These are phyloP conservation scores for Aspergillus sp. DNA, from an alignment of 2,329 filamentous ascomycete species.

Conservation along the genomic window DNA sequence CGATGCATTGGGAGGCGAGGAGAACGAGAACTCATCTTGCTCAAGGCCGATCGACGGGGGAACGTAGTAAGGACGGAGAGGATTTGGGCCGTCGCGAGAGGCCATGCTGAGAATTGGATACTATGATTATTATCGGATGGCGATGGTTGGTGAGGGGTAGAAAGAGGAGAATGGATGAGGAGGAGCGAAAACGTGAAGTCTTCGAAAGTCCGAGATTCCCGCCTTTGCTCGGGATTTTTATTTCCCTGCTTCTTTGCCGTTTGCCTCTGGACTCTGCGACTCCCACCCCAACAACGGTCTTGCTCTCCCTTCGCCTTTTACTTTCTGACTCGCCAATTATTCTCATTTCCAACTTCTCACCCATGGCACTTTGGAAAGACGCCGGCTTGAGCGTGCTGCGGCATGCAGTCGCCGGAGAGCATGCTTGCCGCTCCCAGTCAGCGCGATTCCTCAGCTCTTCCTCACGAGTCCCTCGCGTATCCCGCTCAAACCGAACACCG, in stretches of 20 bases:
- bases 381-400: conserved; percentile 31
- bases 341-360: background rate
- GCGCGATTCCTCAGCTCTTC: conserved; percentile 30
- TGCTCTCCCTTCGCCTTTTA: conserved; percentile 4
- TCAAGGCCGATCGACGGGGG: conserved; percentile 66
- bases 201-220: conserved; percentile 24
- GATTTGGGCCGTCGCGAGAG: conserved; percentile 56
- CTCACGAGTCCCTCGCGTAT: conserved; percentile 19
- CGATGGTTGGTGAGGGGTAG: background rate
- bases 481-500: conserved; percentile 14
- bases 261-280: background rate
- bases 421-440: conserved; percentile 27
- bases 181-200: conserved; percentile 5
- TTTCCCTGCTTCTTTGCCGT: conserved; percentile 13
- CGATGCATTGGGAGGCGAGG: conserved; percentile 37
- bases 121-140: background rate
- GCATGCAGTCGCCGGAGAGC: conserved; percentile 56
- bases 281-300: background rate
- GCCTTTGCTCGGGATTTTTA: conserved; percentile 20
- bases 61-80: conserved; percentile 61
- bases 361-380: conserved; percentile 37
- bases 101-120: conserved; percentile 38
- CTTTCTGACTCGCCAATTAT: background rate
- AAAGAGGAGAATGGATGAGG: background rate
- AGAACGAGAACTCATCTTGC: conserved; percentile 37